These are phyloP conservation scores for Tulasnella sp. DNA, from an alignment of 768 basidiomycete genomes.

Conservation along the genomic window DNA sequence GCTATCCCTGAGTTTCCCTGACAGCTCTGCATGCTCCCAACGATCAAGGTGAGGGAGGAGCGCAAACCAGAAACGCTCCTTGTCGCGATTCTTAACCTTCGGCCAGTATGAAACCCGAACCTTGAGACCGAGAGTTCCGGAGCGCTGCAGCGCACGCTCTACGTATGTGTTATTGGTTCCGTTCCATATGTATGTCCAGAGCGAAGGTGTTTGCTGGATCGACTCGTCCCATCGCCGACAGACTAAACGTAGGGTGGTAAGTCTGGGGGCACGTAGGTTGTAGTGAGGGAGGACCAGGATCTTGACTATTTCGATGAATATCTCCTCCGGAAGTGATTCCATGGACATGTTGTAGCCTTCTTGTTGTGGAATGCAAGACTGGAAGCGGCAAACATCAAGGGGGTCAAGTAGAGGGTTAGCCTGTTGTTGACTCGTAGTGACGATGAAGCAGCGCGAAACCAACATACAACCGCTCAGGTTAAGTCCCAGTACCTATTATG, in stretches of 20 bases:
- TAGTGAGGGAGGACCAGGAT: not conserved
- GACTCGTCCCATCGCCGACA: not conserved
- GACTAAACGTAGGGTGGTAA: not conserved
- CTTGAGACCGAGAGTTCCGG: not conserved
- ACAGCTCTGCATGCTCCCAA: not conserved
- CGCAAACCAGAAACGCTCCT: not conserved
- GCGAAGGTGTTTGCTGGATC: not conserved
- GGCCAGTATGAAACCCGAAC: not conserved
- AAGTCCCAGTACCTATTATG: no score
- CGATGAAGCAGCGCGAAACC: no score
- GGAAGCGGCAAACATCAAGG: no score
- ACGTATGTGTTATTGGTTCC: not conserved
- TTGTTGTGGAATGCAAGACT: no score
- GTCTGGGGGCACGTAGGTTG: not conserved
- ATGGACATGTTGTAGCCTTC: not conserved
- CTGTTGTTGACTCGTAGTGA: no score
- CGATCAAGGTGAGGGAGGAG: not conserved
- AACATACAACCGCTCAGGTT: no score
- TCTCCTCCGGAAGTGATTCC: not conserved
- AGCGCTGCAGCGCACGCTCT: not conserved
- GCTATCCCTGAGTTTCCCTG: not conserved
- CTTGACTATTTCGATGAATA: not conserved
- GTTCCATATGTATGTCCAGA: not conserved
- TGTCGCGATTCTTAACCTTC: not conserved
- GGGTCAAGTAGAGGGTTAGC: no score